These are phyloP conservation scores for Artemisia argyi DNA, from an alignment of 129 eudicot species.

Conservation along the genomic window DNA sequence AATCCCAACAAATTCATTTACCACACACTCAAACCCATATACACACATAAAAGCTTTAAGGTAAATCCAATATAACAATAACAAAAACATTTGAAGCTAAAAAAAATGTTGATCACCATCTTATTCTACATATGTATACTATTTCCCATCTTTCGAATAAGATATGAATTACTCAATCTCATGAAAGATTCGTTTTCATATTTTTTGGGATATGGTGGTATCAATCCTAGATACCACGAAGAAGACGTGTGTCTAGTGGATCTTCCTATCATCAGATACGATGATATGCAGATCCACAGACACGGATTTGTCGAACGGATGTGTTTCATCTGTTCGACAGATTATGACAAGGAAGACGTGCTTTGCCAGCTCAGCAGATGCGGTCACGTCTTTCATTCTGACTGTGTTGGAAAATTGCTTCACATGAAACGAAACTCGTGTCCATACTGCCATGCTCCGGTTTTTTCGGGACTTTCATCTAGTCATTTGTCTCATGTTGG, in stretches of 20 bases:
- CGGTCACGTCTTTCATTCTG: conserved; percentile 22
- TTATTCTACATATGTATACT: conserved; percentile 21
- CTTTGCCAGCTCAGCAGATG: conserved; percentile 31
- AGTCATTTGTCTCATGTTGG: no score
- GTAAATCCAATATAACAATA: no score
- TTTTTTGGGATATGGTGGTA: conserved; percentile 16
- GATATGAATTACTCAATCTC: conserved; percentile 15
- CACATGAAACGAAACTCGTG: conserved; percentile 16
- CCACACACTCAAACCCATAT: no score
- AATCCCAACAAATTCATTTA: no score
- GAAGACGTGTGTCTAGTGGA: conserved; percentile 13
- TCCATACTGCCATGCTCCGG: conserved; percentile 20
- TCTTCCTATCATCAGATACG: conserved; percentile 20
- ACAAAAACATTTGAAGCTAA: no score
- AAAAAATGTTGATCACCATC: conserved; percentile 6
- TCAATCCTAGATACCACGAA: conserved; percentile 16
- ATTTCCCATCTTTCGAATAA: conserved; percentile 17
- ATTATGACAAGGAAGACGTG: conserved; percentile 18
- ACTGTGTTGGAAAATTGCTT: conserved; percentile 27
- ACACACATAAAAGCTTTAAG: no score
- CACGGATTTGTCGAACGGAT: conserved; percentile 20
- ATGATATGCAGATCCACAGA: conserved; percentile 11
- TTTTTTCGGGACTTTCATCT: conserved; percentile 16
- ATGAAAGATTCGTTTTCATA: neutral
- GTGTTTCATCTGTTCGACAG: conserved; percentile 27